Percentiles rank a stretch among this genome's conserved stretches.
These are phyloP conservation scores for Aspergillus sclerotialis DNA, from an alignment of 2,329 filamentous ascomycete species.

Conservation along the genomic window DNA sequence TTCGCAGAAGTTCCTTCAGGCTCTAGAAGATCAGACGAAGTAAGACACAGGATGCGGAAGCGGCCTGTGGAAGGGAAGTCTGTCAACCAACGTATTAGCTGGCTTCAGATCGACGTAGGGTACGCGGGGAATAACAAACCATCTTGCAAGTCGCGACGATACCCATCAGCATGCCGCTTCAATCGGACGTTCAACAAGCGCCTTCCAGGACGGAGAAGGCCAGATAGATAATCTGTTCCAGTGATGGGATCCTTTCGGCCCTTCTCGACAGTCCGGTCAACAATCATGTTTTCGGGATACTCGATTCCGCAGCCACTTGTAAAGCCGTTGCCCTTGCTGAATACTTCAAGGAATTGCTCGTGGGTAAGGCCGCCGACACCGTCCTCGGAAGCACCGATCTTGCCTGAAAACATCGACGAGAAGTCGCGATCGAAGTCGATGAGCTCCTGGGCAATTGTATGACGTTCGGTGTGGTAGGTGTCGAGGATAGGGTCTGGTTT, in stretches of 20 bases:
- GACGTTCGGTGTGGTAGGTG: slow-evolving; percentile 32
- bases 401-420: slow-evolving; percentile 35
- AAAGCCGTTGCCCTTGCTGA: slow-evolving; percentile 31
- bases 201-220: slow-evolving; percentile 28
- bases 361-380: slow-evolving; percentile 21
- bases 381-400: slow-evolving; percentile 22
- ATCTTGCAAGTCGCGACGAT: slow-evolving; percentile 29
- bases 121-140: slow-evolving; percentile 12
- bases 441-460: slow-evolving; percentile 30
- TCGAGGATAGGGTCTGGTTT: slow-evolving; percentile 23
- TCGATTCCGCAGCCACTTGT: slow-evolving; percentile 35
- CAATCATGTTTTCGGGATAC: slow-evolving; percentile 24
- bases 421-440: slow-evolving; percentile 35
- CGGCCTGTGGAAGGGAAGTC: slow-evolving; percentile 31
- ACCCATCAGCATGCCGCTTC: slow-evolving; percentile 32
- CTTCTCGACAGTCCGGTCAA: slow-evolving; percentile 14
- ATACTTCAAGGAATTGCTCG: slow-evolving; percentile 29
- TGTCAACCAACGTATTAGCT: slow-evolving; percentile 7
- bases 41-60: slow-evolving; percentile 30
- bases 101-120: neutral
- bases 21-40: slow-evolving; percentile 28
- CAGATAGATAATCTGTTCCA: slow-evolving; percentile 28
- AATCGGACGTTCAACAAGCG: slow-evolving; percentile 26
- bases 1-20: slow-evolving; percentile 18
- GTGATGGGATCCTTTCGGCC: slow-evolving; percentile 16